Evolutionary conservation across 2,329 filamentous ascomycete species (phyloP).

Genomic region (Hymenoscyphus fraxineus): DNA sequence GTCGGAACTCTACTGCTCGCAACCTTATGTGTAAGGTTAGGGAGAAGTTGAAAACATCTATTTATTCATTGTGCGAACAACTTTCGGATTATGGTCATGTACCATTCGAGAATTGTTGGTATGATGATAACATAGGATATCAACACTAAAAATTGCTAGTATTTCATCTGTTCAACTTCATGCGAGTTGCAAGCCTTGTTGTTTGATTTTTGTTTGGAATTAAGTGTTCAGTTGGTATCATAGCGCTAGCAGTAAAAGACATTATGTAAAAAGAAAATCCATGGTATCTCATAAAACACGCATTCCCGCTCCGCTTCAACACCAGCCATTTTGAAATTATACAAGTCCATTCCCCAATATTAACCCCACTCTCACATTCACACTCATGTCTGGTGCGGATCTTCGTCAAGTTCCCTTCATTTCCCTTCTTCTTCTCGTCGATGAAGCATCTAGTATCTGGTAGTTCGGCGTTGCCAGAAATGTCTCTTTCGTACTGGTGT

Average conservation of each 20-base stretch:
- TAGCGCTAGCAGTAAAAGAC: background rate
- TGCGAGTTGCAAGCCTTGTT: no score
- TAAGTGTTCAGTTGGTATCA: constrained; percentile 3
- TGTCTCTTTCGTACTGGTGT: constrained; percentile 13
- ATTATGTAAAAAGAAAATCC: background rate
- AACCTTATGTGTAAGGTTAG: no score
- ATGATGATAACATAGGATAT: background rate
- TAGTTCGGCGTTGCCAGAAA: constrained; percentile 22
- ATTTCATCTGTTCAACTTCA: no score
- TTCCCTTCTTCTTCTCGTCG: background rate
- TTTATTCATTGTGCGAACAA: background rate
- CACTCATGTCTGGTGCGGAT: background rate
- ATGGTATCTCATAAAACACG: constrained; percentile 9
- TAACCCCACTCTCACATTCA: background rate
- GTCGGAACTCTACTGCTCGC: no score
- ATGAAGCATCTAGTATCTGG: constrained; percentile 8
- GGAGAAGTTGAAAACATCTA: background rate
- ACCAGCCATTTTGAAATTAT: background rate
- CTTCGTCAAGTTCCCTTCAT: background rate
- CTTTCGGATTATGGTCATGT: background rate
- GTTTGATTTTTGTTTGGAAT: background rate
- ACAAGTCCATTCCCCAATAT: background rate
- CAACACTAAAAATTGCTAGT: no score
- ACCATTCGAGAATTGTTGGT: background rate
- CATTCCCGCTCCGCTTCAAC: background rate